phyloP scores from a whole-genome alignment of 768 basidiomycete species.

The Suillus placidus region DNA sequence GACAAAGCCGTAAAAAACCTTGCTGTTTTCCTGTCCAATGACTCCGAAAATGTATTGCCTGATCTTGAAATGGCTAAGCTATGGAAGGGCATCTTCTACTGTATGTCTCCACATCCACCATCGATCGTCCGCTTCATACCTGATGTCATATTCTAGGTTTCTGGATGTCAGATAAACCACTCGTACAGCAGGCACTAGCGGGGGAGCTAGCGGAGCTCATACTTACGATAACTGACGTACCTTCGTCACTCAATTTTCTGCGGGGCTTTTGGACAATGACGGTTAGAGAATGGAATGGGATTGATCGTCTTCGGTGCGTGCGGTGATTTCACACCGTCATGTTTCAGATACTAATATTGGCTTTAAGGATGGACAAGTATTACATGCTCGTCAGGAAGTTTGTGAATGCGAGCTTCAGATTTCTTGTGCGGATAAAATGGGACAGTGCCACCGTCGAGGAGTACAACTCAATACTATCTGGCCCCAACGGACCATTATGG shows the following conservation, averaged over 20 bases:
- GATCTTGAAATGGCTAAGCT: conserved; percentile 85
- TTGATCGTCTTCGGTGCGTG: conserved; percentile 84
- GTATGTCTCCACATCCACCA: conserved; percentile 44
- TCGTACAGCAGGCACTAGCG: conserved; percentile 92
- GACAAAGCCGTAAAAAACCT: conserved; percentile 89
- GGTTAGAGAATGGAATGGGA: conserved; percentile 91
- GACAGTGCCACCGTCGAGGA: conserved; percentile 51
- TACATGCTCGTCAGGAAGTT: conserved; percentile 93
- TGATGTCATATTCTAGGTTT: conserved; percentile 60
- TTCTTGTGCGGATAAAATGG: conserved; percentile 77
- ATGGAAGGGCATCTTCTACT: conserved; percentile 99
- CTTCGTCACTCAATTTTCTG: conserved; percentile 73
- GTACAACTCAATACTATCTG: conserved; percentile 70
- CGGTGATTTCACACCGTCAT: not conserved
- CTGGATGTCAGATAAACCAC: conserved; percentile 99
- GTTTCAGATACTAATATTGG: conserved; percentile 15
- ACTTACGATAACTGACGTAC: conserved; percentile 60
- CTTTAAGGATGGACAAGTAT: conserved; percentile 89
- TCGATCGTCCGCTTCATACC: not conserved
- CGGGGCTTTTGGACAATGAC: conserved; percentile 90
- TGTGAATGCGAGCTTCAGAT: conserved; percentile 80
- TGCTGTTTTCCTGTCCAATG: conserved; percentile 74
- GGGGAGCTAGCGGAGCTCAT: conserved; percentile 82
- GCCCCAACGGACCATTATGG: conserved; percentile 83
- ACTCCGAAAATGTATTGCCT: conserved; percentile 56